Evolutionary conservation across 371 early-diverging fungal species (phyloP).

Genomic region (Dipsacomyces acuminosporus): DNA sequence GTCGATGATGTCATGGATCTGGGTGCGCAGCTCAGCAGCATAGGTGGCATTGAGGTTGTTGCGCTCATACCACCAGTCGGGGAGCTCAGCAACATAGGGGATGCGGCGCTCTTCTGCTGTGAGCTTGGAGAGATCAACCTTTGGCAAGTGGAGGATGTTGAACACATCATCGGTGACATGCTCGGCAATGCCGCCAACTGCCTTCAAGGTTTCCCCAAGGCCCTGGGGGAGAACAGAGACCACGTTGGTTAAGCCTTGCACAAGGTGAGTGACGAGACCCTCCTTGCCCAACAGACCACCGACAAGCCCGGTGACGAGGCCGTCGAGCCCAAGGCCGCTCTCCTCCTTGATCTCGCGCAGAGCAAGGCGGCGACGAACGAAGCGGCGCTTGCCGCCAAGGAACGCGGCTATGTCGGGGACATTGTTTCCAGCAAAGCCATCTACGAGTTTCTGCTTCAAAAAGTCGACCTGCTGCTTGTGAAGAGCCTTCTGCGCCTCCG

Average conservation of each 20-base stretch:
- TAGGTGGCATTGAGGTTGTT: constrained; percentile 46
- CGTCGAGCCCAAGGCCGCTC: constrained; percentile 19
- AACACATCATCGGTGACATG: constrained; percentile 34
- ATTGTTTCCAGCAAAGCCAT: constrained; percentile 17
- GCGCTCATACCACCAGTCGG: constrained; percentile 38
- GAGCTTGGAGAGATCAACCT: constrained; percentile 37
- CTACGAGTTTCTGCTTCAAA: constrained; percentile 26
- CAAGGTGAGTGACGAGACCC: constrained; percentile 36
- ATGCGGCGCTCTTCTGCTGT: constrained; percentile 40
- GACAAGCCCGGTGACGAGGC: constrained; percentile 30
- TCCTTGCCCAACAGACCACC: constrained; percentile 37
- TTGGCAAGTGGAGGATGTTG: constrained; percentile 35
- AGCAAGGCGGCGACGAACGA: constrained; percentile 27
- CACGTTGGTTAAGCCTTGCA: constrained; percentile 35
- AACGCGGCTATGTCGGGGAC: constrained; percentile 21
- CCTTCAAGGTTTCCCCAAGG: constrained; percentile 37
- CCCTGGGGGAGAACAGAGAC: constrained; percentile 43
- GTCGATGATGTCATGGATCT: constrained; percentile 41
- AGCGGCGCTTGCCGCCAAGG: constrained; percentile 28
- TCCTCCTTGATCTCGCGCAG: constrained; percentile 20
- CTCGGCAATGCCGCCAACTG: constrained; percentile 36
- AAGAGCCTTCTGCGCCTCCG: constrained; percentile 24
- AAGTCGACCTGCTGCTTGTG: constrained; percentile 40
- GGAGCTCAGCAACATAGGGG: constrained; percentile 35
- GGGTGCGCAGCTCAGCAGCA: constrained; percentile 32